Conservation (phyloP, 1,284 basidiomycete species). For the Pascua sp. region DNA sequence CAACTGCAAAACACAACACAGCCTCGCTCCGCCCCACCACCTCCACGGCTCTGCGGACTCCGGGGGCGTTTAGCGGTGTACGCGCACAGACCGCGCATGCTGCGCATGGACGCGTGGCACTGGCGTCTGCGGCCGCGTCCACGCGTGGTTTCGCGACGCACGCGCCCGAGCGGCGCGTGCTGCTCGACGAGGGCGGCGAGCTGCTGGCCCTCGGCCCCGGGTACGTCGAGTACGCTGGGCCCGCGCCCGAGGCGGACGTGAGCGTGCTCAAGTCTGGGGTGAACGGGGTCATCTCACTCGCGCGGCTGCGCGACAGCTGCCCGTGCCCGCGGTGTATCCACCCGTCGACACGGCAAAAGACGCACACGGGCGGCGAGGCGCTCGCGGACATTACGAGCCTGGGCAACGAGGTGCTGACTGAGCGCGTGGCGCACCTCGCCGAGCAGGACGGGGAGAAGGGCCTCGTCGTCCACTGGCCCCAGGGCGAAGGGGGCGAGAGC, state of each 20-base stretch:
- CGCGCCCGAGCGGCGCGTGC: too few species aligned
- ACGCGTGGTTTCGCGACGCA: too few species aligned
- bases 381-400: constrained; percentile 45
- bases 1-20: too few species aligned
- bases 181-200: constrained; percentile 5
- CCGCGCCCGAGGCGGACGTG: constrained; percentile 7
- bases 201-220: constrained; percentile 10
- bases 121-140: too few species aligned
- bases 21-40: too few species aligned
- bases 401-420: constrained; percentile 53
- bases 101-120: too few species aligned
- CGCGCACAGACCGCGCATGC: too few species aligned
- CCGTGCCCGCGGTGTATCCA: constrained; percentile 62
- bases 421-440: constrained; percentile 38
- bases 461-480: constrained; percentile 13
- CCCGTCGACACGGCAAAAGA: constrained; percentile 69
- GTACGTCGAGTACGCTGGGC: constrained; percentile 11
- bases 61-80: too few species aligned
- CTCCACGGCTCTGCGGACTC: too few species aligned
- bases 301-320: constrained; percentile 60
- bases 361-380: constrained; percentile 55
- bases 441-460: constrained; percentile 4
- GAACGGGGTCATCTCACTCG: constrained; percentile 27
- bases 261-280: neutral
- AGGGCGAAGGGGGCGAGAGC: constrained; percentile 3